Base-by-base conservation (phyloP, 306 rosid genomes). In the Vigna nakashimae region DNA sequence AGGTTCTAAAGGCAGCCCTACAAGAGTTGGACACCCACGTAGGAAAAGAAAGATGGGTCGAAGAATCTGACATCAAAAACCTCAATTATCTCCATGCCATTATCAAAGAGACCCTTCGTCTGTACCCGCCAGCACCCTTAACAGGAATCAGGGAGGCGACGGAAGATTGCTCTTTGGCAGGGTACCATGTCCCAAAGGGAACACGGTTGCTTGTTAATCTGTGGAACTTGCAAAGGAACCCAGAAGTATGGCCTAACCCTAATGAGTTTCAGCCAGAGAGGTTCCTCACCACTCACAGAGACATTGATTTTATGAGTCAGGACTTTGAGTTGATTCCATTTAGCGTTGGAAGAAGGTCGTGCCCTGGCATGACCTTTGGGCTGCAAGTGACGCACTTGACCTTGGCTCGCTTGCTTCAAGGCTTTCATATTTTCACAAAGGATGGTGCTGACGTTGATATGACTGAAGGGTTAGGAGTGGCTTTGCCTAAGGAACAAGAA, bases 101-200 rank as follows among this genome's bases (percentile, higher is more conserved):
- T 2, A 4, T 83, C 50, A 86, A 86, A 73, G 89, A 86, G 75
- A 86, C 89, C 22, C 76, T 86, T 67, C 78, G 89, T 10, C 45
- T 86, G 3, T 86, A 86, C 64, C 89, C 89, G 18, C 83, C 89
- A 55, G 87, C 89, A 53, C 89, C 89, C 22, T 77, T 86, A 68
- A 86, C 89, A 3, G 89, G 89, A 76, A 66, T 86, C 0, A 76
- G 89, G 22, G 89, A 86, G 8, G 83, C 72, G 65, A 80, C 7
- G 4, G 79, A 86, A 5, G 87, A 86, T 32, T 82, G 81, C 30
- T 8, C 0, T 9, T 71, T 86, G 38, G 85, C 63, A 48, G 85
- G 85, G 14, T 83, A 76, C 64, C 16, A 52, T 16, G 76, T 86
- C 69, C 49, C 78, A 1, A 86, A 83, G 15, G 87, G 89, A 6